Percentiles rank a stretch among this genome's conserved stretches.
phyloP scores from a whole-genome alignment of 1,284 basidiomycete genomes.

The Fistulina hepatica region DNA sequence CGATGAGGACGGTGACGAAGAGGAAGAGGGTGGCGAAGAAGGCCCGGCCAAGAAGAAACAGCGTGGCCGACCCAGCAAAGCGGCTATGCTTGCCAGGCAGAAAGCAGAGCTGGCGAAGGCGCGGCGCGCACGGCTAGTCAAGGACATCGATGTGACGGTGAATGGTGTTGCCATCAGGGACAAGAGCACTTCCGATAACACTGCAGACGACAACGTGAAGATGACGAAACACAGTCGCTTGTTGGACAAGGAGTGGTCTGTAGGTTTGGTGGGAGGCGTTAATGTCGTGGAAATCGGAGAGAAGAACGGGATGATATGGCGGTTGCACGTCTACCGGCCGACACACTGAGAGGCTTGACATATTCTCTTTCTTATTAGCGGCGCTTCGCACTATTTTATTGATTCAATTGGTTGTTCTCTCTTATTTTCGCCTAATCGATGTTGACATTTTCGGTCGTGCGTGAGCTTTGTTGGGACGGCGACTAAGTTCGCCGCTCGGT shows the following conservation, averaged over 20 bases:
- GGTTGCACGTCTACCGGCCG: constrained; percentile 45
- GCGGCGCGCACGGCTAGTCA: constrained; percentile 26
- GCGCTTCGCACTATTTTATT: too few species aligned
- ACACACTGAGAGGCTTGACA: too few species aligned
- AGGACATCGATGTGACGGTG: constrained; percentile 40
- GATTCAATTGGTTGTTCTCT: too few species aligned
- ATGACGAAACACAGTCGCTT: constrained; percentile 9
- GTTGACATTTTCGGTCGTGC: too few species aligned
- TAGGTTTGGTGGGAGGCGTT: constrained; percentile 40
- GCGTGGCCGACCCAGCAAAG: not conserved
- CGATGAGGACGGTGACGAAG: constrained; percentile 38
- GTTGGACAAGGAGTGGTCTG: constrained; percentile 32
- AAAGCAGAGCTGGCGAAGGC: not conserved
- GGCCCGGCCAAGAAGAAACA: constrained; percentile 25
- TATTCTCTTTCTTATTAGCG: too few species aligned
- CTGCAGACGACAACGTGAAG: constrained; percentile 18
- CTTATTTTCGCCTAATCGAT: too few species aligned
- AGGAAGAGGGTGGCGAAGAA: constrained; percentile 30
- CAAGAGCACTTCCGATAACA: constrained; percentile 17
- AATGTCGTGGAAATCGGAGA: constrained; percentile 62
- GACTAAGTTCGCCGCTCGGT: too few species aligned
- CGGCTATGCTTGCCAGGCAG: constrained; percentile 19
- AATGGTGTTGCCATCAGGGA: constrained; percentile 36
- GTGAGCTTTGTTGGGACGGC: too few species aligned
- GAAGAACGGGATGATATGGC: constrained; percentile 53